These are phyloP conservation scores for Mollisiaceae sp. DNA, from an alignment of 2,329 filamentous ascomycete species.

Conservation along the genomic window DNA sequence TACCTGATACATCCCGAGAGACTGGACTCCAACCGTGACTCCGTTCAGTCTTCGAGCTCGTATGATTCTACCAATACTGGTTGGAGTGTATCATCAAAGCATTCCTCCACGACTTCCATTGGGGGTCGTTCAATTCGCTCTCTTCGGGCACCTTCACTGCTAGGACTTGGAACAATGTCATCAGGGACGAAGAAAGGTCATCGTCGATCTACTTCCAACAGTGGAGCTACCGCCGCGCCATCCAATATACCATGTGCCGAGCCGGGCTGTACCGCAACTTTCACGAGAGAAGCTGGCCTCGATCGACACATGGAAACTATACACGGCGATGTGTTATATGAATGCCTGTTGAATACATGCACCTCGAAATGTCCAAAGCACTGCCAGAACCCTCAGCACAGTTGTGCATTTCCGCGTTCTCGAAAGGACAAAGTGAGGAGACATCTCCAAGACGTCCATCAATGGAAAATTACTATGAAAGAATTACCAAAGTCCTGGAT, in stretches of 20 bases:
- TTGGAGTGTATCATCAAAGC: background rate
- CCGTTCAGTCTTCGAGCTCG: slow-evolving; percentile 3
- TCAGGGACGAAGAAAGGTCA: background rate
- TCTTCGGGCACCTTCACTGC: background rate
- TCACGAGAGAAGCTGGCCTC: slow-evolving; percentile 1
- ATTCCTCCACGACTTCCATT: background rate
- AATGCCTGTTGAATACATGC: background rate
- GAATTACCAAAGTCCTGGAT: slow-evolving; percentile 1
- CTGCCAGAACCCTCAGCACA: background rate
- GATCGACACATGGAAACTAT: background rate
- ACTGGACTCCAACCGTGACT: background rate
- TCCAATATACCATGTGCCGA: background rate
- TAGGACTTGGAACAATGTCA: background rate
- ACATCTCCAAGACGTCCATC: slow-evolving; percentile 2
- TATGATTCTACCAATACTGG: background rate
- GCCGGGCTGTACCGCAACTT: background rate
- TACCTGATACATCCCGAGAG: background rate
- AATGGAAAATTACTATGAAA: background rate
- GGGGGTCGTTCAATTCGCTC: background rate
- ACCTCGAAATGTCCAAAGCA: background rate
- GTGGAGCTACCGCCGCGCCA: background rate
- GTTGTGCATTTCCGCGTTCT: background rate
- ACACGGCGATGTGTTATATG: background rate
- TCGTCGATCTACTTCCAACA: background rate
- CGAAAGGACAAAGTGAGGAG: slow-evolving; percentile 1